Percentiles rank a stretch among this genome's conserved stretches.
Conservation (phyloP, 805 yeast species). For the Candida tibetensis region DNA sequence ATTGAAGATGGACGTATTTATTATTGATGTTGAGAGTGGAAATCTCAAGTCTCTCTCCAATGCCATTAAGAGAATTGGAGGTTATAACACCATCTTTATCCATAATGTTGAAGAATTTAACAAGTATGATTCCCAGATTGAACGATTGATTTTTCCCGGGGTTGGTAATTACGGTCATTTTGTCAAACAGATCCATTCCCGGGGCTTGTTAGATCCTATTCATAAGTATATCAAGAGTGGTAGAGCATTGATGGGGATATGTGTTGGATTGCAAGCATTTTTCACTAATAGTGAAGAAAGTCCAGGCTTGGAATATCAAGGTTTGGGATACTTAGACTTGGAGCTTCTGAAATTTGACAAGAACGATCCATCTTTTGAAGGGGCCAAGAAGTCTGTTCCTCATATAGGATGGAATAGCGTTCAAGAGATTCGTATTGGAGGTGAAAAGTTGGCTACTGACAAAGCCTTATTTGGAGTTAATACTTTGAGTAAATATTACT, state of each 20-base stretch:
- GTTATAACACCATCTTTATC: conserved; percentile 59
- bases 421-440: conserved; percentile 20
- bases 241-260: conserved; percentile 89
- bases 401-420: conserved; percentile 93
- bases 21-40: conserved; percentile 93
- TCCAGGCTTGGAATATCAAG: conserved; percentile 58
- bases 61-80: conserved; percentile 77
- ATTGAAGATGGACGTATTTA: conserved; percentile 43
- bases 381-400: conserved; percentile 74
- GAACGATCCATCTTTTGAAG: conserved; percentile 32
- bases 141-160: conserved; percentile 80
- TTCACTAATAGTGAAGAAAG: conserved; percentile 76
- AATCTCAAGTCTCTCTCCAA: conserved; percentile 85
- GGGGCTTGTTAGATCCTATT: conserved; percentile 67
- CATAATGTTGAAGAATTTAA: conserved; percentile 55
- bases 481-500: conserved; percentile 74
- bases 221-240: conserved; percentile 69
- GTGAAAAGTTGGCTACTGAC: conserved; percentile 21
- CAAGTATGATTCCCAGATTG: conserved; percentile 40
- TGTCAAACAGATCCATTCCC: conserved; percentile 60
- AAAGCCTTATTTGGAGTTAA: conserved; percentile 58
- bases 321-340: conserved; percentile 47
- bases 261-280: conserved; percentile 92
- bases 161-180: conserved; percentile 98
- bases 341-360: conserved; percentile 53